Conservation (phyloP, 176 grass and related monocot species). For the Pontederia crassipes region DNA sequence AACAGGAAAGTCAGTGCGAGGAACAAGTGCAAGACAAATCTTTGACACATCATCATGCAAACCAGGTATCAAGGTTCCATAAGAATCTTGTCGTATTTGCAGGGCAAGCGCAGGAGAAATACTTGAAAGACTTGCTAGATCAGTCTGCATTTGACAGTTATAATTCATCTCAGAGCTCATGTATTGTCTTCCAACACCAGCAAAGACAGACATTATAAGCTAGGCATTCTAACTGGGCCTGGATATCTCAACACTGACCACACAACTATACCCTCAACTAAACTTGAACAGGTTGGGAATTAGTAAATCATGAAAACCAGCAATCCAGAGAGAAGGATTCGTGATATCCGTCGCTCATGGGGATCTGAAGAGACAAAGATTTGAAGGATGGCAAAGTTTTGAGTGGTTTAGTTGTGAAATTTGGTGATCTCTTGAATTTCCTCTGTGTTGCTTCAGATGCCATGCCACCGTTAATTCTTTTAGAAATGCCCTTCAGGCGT, state of each 20-base stretch:
- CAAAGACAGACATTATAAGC: constrained; percentile 28
- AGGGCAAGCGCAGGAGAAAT: constrained; percentile 8
- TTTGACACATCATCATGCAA: constrained; percentile 69
- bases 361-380: constrained; percentile 67
- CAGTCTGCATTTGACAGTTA: not conserved
- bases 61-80: constrained; percentile 36
- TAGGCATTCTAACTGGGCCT: not conserved
- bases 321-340: constrained; percentile 32
- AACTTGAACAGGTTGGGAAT: not conserved
- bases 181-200: not conserved
- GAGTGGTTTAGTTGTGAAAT: constrained; percentile 14
- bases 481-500: constrained; percentile 17
- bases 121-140: constrained; percentile 2
- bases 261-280: not conserved
- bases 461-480: constrained; percentile 30
- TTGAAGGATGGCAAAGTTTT: constrained; percentile 52
- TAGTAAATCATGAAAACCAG: constrained; percentile 7
- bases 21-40: constrained; percentile 47
- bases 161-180: constrained; percentile 13
- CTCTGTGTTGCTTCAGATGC: constrained; percentile 38
- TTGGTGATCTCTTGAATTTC: constrained; percentile 29
- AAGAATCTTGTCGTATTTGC: constrained; percentile 13
- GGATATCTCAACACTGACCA: too few species aligned
- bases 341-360: constrained; percentile 35
- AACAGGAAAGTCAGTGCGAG: constrained; percentile 25